Evolutionary conservation across 768 basidiomycete genomes (phyloP), one percentile per base, ranked within the genome.

Genomic region (Leucosporidium creatinivorum): DNA sequence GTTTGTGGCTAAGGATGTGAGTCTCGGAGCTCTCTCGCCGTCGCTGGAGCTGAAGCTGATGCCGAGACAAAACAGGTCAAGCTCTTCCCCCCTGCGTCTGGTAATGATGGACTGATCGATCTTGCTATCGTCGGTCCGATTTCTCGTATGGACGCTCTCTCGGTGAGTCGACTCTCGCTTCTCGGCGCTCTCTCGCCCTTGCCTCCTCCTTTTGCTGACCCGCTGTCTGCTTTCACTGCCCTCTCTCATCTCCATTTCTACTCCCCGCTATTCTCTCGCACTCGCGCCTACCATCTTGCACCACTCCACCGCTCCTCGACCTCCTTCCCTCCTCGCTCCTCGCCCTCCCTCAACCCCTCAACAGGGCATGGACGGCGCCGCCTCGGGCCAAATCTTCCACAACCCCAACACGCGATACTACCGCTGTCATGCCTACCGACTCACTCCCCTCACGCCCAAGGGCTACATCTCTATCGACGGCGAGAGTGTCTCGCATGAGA

Each of bases 391-490:
- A 15, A 76, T 76, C 3, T 89, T 81, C 74, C 88, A 74, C 65
- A 83, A 75, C 61, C 44, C 49, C 36, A 55, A 56, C 19, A 19
- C 44, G 23, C 56, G 59, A 25, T 73, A 61, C 58, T 57, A 56
- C 61, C 67, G 39, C 39, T 44, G 39, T 15, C 15, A 6, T 17
- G 48, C 69, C n/a, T 75, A 47, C 70, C 63, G 66, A 51, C 64
- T 76, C 52, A 73, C 36, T 6, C 61, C 73, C 26, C 56, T 52
- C 51, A 21, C 55, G 4, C 26, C 26, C 65, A 91, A 89, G 79
- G 86, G 74, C 89, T 89, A 79, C 72, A 74, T 92, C 23, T 80
- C 87, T 19, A 81, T 93, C 23, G 91, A 93, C 72, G 91, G 91
- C 12, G 91, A 93, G 78, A 73, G 79, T 7, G 87, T 84, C 73